Percentiles rank a stretch among this genome's conserved stretches.
Conservation (phyloP, 495 filamentous ascomycete species). For the Penicillium flavigenum region DNA sequence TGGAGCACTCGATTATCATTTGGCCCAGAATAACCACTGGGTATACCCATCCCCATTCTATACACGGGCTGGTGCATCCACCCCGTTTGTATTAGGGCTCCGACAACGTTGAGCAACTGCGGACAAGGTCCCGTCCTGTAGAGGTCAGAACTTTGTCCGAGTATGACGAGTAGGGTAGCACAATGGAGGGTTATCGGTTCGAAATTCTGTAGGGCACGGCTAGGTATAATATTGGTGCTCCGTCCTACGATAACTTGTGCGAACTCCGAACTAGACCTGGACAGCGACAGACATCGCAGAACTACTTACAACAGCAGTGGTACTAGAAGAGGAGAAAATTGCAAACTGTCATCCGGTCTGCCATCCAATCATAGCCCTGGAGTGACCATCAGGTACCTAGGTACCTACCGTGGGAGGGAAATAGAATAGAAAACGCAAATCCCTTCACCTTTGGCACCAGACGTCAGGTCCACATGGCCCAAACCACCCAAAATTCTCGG, state of each 20-base stretch:
- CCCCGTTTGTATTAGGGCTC: conserved; percentile 10
- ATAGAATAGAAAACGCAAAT: not conserved
- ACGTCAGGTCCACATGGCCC: conserved; percentile 35
- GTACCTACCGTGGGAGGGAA: conserved; percentile 2
- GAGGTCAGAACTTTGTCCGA: conserved; percentile 16
- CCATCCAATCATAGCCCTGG: conserved; percentile 4
- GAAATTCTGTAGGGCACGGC: not conserved
- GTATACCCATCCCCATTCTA: not conserved
- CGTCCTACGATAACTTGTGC: conserved; percentile 1
- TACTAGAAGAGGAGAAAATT: not conserved
- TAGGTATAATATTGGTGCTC: not conserved
- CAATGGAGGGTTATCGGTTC: not conserved
- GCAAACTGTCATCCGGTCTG: not conserved
- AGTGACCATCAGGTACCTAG: not conserved
- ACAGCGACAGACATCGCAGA: not conserved
- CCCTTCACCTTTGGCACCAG: conserved; percentile 1
- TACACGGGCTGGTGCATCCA: conserved; percentile 14
- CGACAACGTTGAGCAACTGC: conserved; percentile 4
- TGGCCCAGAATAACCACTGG: not conserved
- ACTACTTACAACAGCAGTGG: not conserved
- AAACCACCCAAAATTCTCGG: conserved; percentile 5
- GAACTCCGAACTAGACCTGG: conserved; percentile 10
- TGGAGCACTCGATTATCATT: not conserved
- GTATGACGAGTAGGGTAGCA: conserved; percentile 11
- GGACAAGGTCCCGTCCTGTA: conserved; percentile 6